Conservation (phyloP, 1,284 basidiomycete genomes). For the Heliocybe sulcata region DNA sequence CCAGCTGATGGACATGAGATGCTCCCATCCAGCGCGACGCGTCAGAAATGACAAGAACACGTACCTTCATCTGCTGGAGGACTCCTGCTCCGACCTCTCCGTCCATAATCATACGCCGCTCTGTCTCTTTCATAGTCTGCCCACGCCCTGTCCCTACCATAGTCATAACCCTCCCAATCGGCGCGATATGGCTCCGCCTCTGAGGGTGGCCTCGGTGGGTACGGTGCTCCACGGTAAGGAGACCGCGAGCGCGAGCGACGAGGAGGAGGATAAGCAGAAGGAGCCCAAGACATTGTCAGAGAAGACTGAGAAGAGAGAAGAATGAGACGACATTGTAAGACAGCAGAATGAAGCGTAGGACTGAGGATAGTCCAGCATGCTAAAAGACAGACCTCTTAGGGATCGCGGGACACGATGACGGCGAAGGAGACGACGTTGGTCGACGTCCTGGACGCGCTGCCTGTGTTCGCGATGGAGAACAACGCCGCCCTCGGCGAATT, state of each 20-base stretch:
- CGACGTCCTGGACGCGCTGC: constrained; percentile 50
- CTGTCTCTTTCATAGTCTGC: constrained; percentile 62
- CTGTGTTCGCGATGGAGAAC: constrained; percentile 64
- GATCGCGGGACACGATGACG: constrained; percentile 51
- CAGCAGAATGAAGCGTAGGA: constrained; percentile 54
- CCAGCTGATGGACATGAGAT: constrained; percentile 29
- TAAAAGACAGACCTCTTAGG: constrained; percentile 81
- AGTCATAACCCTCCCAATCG: constrained; percentile 64
- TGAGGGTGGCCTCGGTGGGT: constrained; percentile 25
- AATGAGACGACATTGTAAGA: constrained; percentile 56
- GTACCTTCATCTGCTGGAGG: constrained; percentile 61
- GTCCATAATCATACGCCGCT: constrained; percentile 45
- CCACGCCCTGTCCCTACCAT: constrained; percentile 53
- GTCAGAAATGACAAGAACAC: constrained; percentile 14
- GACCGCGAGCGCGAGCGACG: constrained; percentile 77
- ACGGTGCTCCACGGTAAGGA: constrained; percentile 44
- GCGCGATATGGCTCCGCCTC: constrained; percentile 22
- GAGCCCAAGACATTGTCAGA: constrained; percentile 55
- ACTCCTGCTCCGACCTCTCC: constrained; percentile 69
- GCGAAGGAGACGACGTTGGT: constrained; percentile 51
- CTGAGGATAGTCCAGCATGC: constrained; percentile 72
- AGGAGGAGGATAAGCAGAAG: constrained; percentile 59
- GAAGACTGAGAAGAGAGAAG: constrained; percentile 57
- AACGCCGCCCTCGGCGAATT: constrained; percentile 13
- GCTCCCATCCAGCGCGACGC: constrained; percentile 1